A percentile compares a stretch with the other conserved stretches of the same genome.
phyloP scores from a whole-genome alignment of 345 rosid genomes.

The Psidium guajava region DNA sequence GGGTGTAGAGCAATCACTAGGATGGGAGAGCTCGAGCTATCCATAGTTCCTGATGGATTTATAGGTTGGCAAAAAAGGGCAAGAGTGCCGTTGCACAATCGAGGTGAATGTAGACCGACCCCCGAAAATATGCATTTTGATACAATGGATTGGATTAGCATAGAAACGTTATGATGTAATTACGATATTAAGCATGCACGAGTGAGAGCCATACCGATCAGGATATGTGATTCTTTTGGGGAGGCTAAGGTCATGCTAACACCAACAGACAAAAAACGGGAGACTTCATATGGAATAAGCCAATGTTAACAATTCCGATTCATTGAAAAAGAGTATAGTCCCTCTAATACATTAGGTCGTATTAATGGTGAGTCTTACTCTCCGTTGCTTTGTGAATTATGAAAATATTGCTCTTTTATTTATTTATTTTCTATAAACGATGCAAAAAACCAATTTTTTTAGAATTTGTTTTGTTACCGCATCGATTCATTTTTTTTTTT shows the following conservation, averaged over 20 bases:
- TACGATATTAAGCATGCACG: background rate
- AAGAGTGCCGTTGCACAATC: background rate
- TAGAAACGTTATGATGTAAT: background rate
- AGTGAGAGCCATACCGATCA: background rate
- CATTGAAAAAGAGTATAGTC: too few species aligned
- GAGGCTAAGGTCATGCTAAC: background rate
- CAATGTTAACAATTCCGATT: background rate
- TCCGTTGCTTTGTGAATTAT: too few species aligned
- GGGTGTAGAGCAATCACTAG: background rate
- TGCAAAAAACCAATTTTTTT: too few species aligned
- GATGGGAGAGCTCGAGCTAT: background rate
- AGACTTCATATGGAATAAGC: background rate
- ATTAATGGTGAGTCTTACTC: background rate
- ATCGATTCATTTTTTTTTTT: too few species aligned
- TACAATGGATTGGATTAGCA: background rate
- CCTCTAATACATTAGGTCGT: background rate
- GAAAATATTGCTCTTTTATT: too few species aligned
- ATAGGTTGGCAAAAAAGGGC: background rate
- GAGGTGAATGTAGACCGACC: background rate
- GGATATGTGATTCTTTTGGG: background rate
- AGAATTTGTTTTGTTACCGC: too few species aligned
- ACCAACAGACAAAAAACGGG: background rate
- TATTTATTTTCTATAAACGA: too few species aligned
- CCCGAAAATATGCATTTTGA: background rate
- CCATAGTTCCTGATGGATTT: background rate